Base-by-base conservation (phyloP, 2,329 filamentous ascomycete genomes). In the Sarocladium oryzae region DNA sequence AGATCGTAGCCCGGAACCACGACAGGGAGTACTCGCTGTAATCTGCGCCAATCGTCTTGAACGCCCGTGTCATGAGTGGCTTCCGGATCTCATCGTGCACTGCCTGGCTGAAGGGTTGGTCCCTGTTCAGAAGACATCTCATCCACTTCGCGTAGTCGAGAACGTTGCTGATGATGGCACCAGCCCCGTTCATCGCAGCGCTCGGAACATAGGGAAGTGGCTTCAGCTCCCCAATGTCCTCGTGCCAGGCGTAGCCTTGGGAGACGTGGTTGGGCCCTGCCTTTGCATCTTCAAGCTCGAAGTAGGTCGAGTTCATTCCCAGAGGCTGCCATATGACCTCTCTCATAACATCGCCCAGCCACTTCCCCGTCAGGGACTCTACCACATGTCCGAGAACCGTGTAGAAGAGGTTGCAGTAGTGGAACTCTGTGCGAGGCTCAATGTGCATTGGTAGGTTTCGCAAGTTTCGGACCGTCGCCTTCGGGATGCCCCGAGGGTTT, bases 331-430 rank as follows among this genome's bases (percentile, higher is more conserved):
- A 78, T 40, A 79, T 62, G 9, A 61, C 54, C 18, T 68, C 60
- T 7, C 60, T 62, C 9, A 79, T 59, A 33, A 75, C 71, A 4
- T 67, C 58, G 0, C 66, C 67, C 2, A 79, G 62, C 26, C 60
- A 58, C 10, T 55, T 55, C 0, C 67, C 68, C 0, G 66, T 69
- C 2, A 75, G 51, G 0, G 58, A 68, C 55, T 78, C 72, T n/a
- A 78, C 58, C 1, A 78, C 66, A 55, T 77, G 64, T 4, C 69
- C 69, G 2, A 70, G 66, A 1, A 66, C 66, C 1, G 64, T 64
- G 56, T 68, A 81, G 69, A 79, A 77, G 52, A 71, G 63, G 58
- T 81, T 79, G 58, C 66, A 71, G 58, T 81, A 80, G 53, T 72
- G 65, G 51, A 66, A 78, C 51, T 57, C 64, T 1, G 67, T 65